Base-by-base conservation (phyloP, 306 rosid species). In the Pterocarpus macrocarpus region DNA sequence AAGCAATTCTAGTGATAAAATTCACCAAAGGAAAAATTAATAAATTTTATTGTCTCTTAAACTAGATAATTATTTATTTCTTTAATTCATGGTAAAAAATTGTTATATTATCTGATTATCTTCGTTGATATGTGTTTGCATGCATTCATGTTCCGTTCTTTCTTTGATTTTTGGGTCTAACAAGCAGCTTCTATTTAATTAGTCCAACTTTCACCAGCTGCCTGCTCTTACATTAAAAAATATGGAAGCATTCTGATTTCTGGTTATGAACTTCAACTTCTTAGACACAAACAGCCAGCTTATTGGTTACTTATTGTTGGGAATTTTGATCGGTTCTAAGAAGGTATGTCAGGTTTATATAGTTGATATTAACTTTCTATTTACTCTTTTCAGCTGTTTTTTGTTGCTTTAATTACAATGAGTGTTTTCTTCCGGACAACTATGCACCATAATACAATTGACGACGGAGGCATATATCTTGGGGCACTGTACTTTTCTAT, bases 341-440 rank as follows among this genome's bases (percentile, higher is more conserved):
- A 69, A 73, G 62, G 68, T 28, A 36, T 17, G 79, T 33, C 78
- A 71, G 78, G 80, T 59, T 76, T 71, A 66, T 71, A 73, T 36
- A 76, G 74, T 82, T 88, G 79, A 90, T 80, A 65, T 72, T 55
- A 85, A 82, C 80, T 78, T 22, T 74, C 39, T 61, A 13, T 76
- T 64, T 81, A 76, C 77, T 82, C 73, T 85, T 82, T 79, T 81
- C 95, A 94, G 99, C 97, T 93, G 76, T 67, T 96, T 80, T 84
- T 96, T 64, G 97, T 96, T 90, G 92, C 98, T 66, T 71, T 93
- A 82, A 86, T 96, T 82, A 96, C 99, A 80, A 96, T 93, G 99
- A 96, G 92, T 81, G 99, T 96, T 62, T 96, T 96, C 85, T 93
- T 94, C 87, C 99, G 99, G 80, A 86, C 97, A 80, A 96, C 91